Conservation (phyloP, 306 rosid species). For the Lathyrus tuberosus region DNA sequence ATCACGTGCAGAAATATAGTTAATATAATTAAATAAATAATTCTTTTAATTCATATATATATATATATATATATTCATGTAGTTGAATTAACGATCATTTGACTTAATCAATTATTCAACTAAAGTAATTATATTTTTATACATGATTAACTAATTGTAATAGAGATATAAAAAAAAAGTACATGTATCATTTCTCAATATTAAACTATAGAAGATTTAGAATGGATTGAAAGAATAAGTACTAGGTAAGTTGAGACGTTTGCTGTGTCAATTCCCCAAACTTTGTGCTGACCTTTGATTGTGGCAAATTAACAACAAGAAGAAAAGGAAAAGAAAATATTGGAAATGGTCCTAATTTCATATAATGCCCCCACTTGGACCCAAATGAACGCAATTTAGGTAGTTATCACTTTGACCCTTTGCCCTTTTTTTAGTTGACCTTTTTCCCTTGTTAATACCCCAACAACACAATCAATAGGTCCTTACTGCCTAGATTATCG, state of each 20-base stretch:
- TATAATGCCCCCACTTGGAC: constrained; percentile 41
- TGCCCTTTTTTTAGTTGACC: constrained; percentile 16
- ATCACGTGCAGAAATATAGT: no score
- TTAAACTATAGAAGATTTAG: no score
- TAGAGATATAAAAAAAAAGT: no score
- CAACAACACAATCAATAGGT: constrained; percentile 29
- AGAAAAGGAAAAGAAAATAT: not conserved
- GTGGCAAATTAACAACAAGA: not conserved
- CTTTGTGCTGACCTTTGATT: constrained; percentile 33
- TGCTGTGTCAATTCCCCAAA: constrained; percentile 28
- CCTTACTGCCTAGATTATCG: constrained; percentile 33
- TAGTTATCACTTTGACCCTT: constrained; percentile 21
- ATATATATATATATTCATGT: no score
- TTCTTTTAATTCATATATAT: no score
- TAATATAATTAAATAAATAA: no score
- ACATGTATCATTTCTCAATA: no score
- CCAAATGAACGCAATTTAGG: constrained; percentile 4
- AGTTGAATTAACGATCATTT: no score
- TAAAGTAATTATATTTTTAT: no score
- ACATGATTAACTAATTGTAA: no score
- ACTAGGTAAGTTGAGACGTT: not conserved
- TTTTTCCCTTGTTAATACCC: constrained; percentile 27
- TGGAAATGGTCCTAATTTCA: constrained; percentile 38
- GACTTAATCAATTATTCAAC: no score
- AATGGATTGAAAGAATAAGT: no score